Evolutionary conservation across 2,329 filamentous ascomycete genomes (phyloP).

Genomic region (Laburnicola sp.): DNA sequence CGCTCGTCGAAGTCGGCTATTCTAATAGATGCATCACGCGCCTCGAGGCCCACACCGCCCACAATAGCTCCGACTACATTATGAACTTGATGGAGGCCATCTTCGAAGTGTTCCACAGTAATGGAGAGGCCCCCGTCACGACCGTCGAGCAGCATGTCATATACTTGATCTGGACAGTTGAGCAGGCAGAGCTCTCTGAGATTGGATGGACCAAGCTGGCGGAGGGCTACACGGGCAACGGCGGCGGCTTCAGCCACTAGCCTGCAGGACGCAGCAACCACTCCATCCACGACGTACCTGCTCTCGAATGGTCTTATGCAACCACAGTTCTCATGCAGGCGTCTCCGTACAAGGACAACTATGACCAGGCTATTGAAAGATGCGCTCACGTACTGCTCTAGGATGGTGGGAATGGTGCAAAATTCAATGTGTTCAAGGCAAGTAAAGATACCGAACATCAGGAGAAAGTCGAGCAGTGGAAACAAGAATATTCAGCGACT

Average conservation of each 20-base stretch:
- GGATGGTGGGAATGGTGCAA: too few species aligned
- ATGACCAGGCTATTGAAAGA: too few species aligned
- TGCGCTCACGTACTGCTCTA: too few species aligned
- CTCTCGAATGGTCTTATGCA: not conserved
- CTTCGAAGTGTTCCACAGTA: not conserved
- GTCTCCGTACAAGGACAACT: too few species aligned
- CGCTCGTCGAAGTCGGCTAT: not conserved
- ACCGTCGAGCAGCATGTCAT: slow-evolving; percentile 1
- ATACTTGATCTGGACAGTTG: not conserved
- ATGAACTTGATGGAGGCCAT: not conserved
- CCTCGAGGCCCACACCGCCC: not conserved
- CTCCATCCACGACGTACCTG: not conserved
- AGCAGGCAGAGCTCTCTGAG: slow-evolving; percentile 1
- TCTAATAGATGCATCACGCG: not conserved
- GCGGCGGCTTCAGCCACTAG: slow-evolving; percentile 1
- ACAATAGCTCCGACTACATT: not conserved
- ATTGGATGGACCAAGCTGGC: slow-evolving; percentile 2
- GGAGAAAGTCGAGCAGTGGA: too few species aligned
- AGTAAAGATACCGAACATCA: too few species aligned
- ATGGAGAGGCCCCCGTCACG: not conserved
- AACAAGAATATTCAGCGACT: too few species aligned
- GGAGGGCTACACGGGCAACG: not conserved
- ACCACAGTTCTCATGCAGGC: too few species aligned
- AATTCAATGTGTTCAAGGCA: too few species aligned
- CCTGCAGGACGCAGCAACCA: not conserved